phyloP scores from a whole-genome alignment of 495 filamentous ascomycete genomes.

The Tuber melanosporum region DNA sequence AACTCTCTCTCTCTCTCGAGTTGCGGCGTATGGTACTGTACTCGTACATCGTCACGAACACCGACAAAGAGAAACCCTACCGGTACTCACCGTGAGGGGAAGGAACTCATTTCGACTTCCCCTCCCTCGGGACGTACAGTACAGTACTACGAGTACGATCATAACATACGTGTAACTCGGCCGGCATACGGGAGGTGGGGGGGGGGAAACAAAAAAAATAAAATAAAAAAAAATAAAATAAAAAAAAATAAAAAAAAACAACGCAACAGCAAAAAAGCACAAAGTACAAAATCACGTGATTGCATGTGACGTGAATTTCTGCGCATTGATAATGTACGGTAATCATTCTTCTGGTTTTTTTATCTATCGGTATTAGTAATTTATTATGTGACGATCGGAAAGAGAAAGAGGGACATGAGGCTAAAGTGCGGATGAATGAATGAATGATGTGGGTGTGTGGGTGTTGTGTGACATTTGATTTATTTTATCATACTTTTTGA shows the following conservation, averaged over 20 bases:
- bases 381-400: neutral
- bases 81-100: too few species aligned
- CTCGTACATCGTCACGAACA: neutral
- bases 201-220: too few species aligned
- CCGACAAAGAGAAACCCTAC: neutral
- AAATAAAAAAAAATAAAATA: too few species aligned
- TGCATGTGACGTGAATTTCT: neutral
- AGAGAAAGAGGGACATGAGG: neutral
- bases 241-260: too few species aligned
- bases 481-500: neutral
- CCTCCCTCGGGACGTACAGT: too few species aligned
- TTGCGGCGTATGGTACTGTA: too few species aligned
- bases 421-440: neutral
- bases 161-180: too few species aligned
- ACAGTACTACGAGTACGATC: too few species aligned
- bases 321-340: too few species aligned
- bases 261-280: neutral
- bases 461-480: neutral
- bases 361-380: neutral
- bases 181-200: too few species aligned
- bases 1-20: too few species aligned
- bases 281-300: conserved; percentile 4
- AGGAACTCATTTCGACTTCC: too few species aligned
- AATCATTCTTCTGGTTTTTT: neutral
- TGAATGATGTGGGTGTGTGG: neutral